phyloP scores from a whole-genome alignment of 331 rosid species.

The Ulmus americana region DNA sequence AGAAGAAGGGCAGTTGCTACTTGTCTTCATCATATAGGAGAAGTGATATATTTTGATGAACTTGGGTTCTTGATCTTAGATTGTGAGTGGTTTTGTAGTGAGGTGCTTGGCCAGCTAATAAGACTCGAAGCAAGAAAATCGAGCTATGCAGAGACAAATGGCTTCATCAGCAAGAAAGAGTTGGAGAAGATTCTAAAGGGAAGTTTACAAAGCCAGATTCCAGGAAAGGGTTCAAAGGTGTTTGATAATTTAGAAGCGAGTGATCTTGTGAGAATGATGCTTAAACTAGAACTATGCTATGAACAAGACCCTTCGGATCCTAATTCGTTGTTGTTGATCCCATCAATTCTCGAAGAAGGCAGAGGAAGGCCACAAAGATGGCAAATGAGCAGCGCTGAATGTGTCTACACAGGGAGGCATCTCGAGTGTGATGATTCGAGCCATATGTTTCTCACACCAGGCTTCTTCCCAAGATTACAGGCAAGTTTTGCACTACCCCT shows the following conservation, averaged over 20 bases:
- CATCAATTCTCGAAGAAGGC: constrained; percentile 85
- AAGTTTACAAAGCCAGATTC: constrained; percentile 75
- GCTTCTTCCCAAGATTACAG: constrained; percentile 94
- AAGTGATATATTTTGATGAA: constrained; percentile 74
- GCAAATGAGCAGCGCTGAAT: constrained; percentile 53
- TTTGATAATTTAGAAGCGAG: constrained; percentile 73
- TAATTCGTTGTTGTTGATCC: constrained; percentile 57
- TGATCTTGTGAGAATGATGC: constrained; percentile 54
- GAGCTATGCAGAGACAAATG: constrained; percentile 47
- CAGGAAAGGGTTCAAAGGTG: constrained; percentile 72
- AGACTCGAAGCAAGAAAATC: constrained; percentile 56
- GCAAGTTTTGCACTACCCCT: constrained; percentile 33
- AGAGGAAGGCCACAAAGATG: constrained; percentile 82
- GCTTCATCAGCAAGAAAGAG: constrained; percentile 67
- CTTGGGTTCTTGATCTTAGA: constrained; percentile 74
- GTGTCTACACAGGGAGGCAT: constrained; percentile 68
- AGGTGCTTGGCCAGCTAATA: constrained; percentile 70
- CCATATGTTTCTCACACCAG: constrained; percentile 83
- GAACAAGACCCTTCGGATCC: constrained; percentile 45
- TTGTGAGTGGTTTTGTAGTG: constrained; percentile 90
- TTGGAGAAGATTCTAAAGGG: constrained; percentile 72
- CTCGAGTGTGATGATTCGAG: constrained; percentile 94
- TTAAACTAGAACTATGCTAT: constrained; percentile 45
- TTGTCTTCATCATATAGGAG: constrained; percentile 80
- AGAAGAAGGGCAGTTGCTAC: constrained; percentile 66